Evolutionary conservation across 208 protist species (phyloP).

Genomic region (Leishmania tropica): DNA sequence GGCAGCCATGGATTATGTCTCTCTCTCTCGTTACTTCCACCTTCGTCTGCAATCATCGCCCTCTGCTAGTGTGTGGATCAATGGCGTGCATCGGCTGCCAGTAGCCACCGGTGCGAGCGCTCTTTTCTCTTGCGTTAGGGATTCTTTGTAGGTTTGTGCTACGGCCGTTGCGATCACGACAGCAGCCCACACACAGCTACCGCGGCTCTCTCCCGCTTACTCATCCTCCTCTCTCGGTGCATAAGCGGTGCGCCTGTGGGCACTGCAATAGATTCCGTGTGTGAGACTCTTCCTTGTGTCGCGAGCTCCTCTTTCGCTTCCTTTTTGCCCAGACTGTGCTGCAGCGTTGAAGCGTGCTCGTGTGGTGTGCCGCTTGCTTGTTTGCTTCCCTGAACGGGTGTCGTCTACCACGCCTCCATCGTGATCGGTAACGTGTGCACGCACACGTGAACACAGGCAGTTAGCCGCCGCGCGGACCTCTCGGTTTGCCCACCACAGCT

Average conservation of each 20-base stretch:
- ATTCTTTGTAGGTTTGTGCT: neutral
- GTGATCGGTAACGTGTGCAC: neutral
- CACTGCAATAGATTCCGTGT: neutral
- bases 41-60: neutral
- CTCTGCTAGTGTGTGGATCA: neutral
- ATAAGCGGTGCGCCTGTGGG: neutral
- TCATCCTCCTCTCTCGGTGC: neutral
- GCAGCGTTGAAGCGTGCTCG: neutral
- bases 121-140: neutral
- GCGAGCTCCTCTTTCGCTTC: neutral
- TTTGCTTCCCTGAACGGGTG: neutral
- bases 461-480: neutral
- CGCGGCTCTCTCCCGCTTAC: neutral
- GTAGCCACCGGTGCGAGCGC: neutral
- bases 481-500: neutral
- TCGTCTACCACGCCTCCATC: neutral
- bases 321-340: neutral
- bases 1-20: neutral
- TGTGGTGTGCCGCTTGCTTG: neutral
- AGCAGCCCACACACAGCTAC: neutral
- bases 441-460: neutral
- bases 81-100: neutral
- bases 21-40: neutral
- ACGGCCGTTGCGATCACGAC: neutral
- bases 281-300: neutral